Conservation (phyloP, 192 early-diverging fungal species). For the Coemansia sp. region DNA sequence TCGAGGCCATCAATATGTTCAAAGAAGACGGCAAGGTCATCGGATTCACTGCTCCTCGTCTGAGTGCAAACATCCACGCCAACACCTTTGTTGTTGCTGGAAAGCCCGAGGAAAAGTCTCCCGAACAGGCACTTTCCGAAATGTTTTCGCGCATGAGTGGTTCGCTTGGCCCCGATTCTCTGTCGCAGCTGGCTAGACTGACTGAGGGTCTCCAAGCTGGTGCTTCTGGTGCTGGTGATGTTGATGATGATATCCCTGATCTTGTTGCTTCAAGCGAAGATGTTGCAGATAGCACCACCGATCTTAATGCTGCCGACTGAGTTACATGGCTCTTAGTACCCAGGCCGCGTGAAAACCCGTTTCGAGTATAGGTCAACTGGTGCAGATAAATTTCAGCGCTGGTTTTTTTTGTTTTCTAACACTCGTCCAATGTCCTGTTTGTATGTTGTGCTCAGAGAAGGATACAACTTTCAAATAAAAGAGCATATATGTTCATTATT, state of each 20-base stretch:
- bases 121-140: conserved; percentile 47
- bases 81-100: conserved; percentile 98
- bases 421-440: no score
- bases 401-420: no score
- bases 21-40: conserved; percentile 88
- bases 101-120: conserved; percentile 59
- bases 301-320: conserved; percentile 49
- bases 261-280: conserved; percentile 78
- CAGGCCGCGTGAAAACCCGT: no score
- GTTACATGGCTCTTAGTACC: background rate
- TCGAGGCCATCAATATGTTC: conserved; percentile 99
- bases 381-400: no score
- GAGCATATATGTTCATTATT: no score
- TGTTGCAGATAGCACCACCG: conserved; percentile 55
- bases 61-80: conserved; percentile 73
- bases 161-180: conserved; percentile 81
- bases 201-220: conserved; percentile 78
- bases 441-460: no score
- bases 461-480: no score
- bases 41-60: conserved; percentile 87
- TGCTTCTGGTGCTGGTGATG: conserved; percentile 58
- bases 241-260: conserved; percentile 94
- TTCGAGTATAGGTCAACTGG: no score
- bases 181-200: conserved; percentile 82
- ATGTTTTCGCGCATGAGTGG: conserved; percentile 55